Evolutionary conservation across 2,329 filamentous ascomycete genomes (phyloP).

Genomic region (Apiospora aurea): DNA sequence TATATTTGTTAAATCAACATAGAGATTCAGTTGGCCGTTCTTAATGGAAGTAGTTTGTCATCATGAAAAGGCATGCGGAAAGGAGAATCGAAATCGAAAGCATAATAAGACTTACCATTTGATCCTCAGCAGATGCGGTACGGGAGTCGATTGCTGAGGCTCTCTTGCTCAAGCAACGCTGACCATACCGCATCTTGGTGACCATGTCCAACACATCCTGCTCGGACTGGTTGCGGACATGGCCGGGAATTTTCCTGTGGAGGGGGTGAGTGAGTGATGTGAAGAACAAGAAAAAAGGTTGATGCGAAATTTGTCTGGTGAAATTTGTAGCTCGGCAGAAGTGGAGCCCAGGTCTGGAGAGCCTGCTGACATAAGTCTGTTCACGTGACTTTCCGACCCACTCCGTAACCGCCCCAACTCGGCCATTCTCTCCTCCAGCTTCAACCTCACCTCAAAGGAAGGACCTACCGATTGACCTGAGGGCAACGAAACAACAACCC

Average conservation of each 20-base stretch:
- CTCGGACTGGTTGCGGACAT: not conserved
- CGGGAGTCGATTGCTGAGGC: not conserved
- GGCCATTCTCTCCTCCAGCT: slow-evolving; percentile 23
- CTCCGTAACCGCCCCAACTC: slow-evolving; percentile 22
- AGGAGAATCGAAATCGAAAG: not conserved
- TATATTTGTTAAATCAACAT: slow-evolving; percentile 63
- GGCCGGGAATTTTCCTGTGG: not conserved
- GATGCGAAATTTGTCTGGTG: slow-evolving; percentile 8
- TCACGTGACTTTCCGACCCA: slow-evolving; percentile 24
- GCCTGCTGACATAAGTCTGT: not conserved
- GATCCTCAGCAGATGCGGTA: not conserved
- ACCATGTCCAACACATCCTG: not conserved
- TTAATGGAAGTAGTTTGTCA: slow-evolving; percentile 64
- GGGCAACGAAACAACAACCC: slow-evolving; percentile 13
- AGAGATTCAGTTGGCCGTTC: slow-evolving; percentile 70
- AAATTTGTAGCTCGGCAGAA: slow-evolving; percentile 16
- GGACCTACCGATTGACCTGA: slow-evolving; percentile 19
- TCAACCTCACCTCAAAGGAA: slow-evolving; percentile 21
- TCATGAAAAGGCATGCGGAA: slow-evolving; percentile 47
- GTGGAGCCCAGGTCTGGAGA: slow-evolving; percentile 6
- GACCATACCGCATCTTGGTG: not conserved
- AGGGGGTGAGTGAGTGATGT: not conserved
- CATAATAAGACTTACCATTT: slow-evolving; percentile 3
- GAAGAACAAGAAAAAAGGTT: not conserved
- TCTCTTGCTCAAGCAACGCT: slow-evolving; percentile 4